Evolutionary conservation across 768 basidiomycete genomes (phyloP), one percentile per base, ranked within the genome.

Genomic region (Kwoniella heveanensis): DNA sequence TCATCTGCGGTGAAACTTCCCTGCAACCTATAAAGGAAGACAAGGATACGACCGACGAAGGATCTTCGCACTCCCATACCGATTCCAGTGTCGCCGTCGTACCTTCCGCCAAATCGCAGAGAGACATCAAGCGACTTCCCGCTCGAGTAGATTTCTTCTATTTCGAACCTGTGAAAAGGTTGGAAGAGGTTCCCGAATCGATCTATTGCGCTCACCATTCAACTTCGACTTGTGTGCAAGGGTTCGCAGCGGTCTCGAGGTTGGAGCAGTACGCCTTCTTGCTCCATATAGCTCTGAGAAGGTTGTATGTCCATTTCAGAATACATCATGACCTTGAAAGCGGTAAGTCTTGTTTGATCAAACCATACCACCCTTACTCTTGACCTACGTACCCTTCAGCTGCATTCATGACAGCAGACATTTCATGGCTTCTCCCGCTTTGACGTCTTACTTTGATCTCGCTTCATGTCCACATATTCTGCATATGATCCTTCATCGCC

Each of bases 251-350:
- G 19, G 96, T 96, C 17, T 92, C 94, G 64, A 84, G 95, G 60
- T 81, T 99, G 67, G 96, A 99, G 82, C 96, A 99, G 77, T 99
- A 96, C 79, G 91, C 96, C 1, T 99, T 94, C 83, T 81, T 99
- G 60, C 83, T 99, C 56, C 97, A 97, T 76, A 96, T 98, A 24
- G 96, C 95, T 21, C 83, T 99, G 59, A 84, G 94, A 69, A 85
- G 95, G 73, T 83, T 99, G 57, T 98, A 93, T 80, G 85, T 91
- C 29, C 84, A 81, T 61, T 74, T 79, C 62, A 68, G 74, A 32
- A 62, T 70, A 57, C 69, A 76, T 53, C 71, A 76, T 57, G 64
- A 67, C 24, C 62, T 76, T 1, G 65, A 66, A 6, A 71, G 69
- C 39, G 71, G 73, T 75, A 39, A 68, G 73, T 71, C 32, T 32